Conservation (phyloP, 2,329 filamentous ascomycete species). For the Ophiostoma sp. region DNA sequence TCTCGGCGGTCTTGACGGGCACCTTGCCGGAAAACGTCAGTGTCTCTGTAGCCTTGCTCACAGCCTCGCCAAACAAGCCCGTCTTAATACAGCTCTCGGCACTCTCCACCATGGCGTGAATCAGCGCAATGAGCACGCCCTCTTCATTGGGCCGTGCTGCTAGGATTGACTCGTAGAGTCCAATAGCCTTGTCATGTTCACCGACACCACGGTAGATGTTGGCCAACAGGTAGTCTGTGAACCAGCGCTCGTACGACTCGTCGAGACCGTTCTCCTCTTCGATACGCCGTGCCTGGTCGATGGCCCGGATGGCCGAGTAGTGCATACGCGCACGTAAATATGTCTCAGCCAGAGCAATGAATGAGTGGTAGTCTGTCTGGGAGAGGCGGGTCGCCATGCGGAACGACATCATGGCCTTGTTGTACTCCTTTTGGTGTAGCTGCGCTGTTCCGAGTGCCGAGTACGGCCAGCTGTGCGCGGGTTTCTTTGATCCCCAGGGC, state of each 20-base stretch:
- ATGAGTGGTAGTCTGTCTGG: constrained; percentile 87
- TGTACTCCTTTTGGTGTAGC: constrained; percentile 88
- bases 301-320: constrained; percentile 90
- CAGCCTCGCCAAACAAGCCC: constrained; percentile 82
- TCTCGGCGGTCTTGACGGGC: constrained; percentile 60
- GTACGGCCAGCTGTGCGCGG: constrained; percentile 93
- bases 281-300: constrained; percentile 77
- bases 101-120: constrained; percentile 85
- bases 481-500: constrained; percentile 87
- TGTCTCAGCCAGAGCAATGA: constrained; percentile 94
- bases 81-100: constrained; percentile 75
- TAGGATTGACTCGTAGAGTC: constrained; percentile 73
- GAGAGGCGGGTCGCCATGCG: constrained; percentile 82
- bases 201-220: constrained; percentile 92
- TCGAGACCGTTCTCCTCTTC: constrained; percentile 59
- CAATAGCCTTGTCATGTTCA: constrained; percentile 81
- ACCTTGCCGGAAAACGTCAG: constrained; percentile 67
- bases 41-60: constrained; percentile 67
- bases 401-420: constrained; percentile 86
- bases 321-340: constrained; percentile 93
- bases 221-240: constrained; percentile 93
- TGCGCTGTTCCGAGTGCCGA: constrained; percentile 92
- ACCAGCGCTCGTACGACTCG: constrained; percentile 75
- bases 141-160: constrained; percentile 69
- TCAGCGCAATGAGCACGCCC: constrained; percentile 80